A percentile compares a stretch with the other conserved stretches of the same genome.
phyloP scores from a whole-genome alignment of 2,329 filamentous ascomycete species.

The Coniochaeta sp. region DNA sequence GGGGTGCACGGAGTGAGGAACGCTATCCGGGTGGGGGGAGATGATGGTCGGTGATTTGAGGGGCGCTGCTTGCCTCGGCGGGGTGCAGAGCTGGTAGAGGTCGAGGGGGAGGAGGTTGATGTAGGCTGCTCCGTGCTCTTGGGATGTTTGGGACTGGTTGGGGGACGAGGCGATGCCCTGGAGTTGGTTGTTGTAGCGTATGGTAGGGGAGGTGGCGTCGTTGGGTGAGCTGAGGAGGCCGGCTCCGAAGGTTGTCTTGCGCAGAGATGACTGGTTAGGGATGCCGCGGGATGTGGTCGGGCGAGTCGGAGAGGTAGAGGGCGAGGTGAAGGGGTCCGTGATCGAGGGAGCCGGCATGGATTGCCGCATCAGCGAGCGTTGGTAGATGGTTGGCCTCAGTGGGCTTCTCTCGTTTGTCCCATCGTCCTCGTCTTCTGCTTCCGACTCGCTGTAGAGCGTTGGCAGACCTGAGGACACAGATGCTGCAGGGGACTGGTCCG shows the following conservation, averaged over 20 bases:
- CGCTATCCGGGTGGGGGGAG: neutral
- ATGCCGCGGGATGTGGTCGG: no score
- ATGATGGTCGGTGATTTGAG: neutral
- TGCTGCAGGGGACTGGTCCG: slow-evolving; percentile 29
- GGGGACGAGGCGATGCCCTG: neutral
- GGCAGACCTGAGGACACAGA: slow-evolving; percentile 47
- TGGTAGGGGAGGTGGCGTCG: neutral
- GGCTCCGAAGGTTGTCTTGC: neutral
- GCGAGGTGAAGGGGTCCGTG: slow-evolving; percentile 2
- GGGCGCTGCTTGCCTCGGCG: neutral
- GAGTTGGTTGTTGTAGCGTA: neutral
- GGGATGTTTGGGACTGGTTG: neutral
- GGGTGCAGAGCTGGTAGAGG: neutral
- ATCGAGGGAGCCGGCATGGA: neutral
- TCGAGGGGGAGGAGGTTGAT: neutral
- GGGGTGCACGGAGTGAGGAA: slow-evolving; percentile 15
- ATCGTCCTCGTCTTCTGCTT: slow-evolving; percentile 34
- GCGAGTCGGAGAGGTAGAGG: no score
- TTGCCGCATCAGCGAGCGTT: slow-evolving; percentile 9
- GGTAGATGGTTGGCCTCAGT: slow-evolving; percentile 1
- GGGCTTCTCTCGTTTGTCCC: slow-evolving; percentile 1
- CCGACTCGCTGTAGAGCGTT: slow-evolving; percentile 49
- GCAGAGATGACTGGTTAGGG: neutral
- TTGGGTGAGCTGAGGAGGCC: neutral
- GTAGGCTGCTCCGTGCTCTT: neutral